These are phyloP conservation scores for Cupressus sempervirens DNA, from an alignment of 75 land plant genomes.

Conservation along the genomic window DNA sequence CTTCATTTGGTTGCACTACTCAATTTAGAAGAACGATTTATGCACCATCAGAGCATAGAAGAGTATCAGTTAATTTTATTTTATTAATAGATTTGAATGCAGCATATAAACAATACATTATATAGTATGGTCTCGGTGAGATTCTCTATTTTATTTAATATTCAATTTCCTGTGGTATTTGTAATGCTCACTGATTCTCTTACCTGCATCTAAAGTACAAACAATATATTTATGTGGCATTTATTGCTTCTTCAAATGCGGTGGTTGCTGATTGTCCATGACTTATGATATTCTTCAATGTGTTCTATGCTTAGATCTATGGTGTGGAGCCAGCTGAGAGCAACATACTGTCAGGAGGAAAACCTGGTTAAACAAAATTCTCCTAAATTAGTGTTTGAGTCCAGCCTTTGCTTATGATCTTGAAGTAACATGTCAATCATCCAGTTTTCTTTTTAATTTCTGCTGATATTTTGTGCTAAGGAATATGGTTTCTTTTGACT, in stretches of 20 bases:
- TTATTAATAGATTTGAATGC: not conserved
- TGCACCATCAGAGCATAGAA: not conserved
- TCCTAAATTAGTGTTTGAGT: not conserved
- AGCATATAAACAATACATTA: not conserved
- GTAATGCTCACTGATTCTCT: not conserved
- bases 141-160: not conserved
- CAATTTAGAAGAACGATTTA: not conserved
- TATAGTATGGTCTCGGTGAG: too few species aligned
- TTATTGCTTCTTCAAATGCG: not conserved
- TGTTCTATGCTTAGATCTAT: conserved; percentile 43
- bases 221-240: not conserved
- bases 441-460: not conserved
- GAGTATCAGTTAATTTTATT: not conserved
- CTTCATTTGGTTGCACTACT: not conserved
- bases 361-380: conserved; percentile 61
- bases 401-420: not conserved
- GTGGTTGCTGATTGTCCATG: not conserved
- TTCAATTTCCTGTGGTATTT: not conserved
- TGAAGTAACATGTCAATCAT: not conserved
- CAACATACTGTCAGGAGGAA: conserved; percentile 89
- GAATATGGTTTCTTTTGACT: not conserved
- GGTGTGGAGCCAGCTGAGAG: conserved; percentile 93
- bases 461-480: not conserved
- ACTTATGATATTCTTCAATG: not conserved
- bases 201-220: not conserved